phyloP scores from a whole-genome alignment of 106 monocot species.

The Allium sativum region DNA sequence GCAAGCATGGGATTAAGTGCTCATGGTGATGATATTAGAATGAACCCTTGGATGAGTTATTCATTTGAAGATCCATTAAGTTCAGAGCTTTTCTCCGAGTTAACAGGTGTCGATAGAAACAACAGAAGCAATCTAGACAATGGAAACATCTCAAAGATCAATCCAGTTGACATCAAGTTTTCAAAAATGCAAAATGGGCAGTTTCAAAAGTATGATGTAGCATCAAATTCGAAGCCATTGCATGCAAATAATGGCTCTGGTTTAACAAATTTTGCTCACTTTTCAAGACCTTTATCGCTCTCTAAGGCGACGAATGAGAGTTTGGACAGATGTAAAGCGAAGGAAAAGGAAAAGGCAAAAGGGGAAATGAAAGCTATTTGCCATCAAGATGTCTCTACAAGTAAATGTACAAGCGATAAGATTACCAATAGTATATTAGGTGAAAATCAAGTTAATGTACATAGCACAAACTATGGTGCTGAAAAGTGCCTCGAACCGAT shows the following conservation, averaged over 20 bases:
- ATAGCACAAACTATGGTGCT: constrained; percentile 9
- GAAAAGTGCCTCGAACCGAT: constrained; percentile 38
- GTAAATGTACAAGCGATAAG: background rate
- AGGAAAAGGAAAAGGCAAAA: constrained; percentile 6
- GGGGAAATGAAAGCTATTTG: background rate
- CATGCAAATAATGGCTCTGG: constrained; percentile 6
- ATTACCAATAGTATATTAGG: background rate
- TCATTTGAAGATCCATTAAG: constrained; percentile 43
- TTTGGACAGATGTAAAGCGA: constrained; percentile 35
- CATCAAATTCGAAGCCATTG: constrained; percentile 7
- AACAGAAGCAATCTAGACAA: constrained; percentile 2
- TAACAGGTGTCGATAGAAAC: constrained; percentile 3
- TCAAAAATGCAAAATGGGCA: background rate
- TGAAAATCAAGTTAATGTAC: background rate
- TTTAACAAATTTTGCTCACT: constrained; percentile 63
- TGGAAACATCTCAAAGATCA: background rate
- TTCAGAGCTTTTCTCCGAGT: constrained; percentile 50
- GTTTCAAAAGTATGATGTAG: constrained; percentile 13
- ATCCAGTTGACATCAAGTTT: no score
- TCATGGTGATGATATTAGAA: constrained; percentile 25
- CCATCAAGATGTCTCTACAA: constrained; percentile 6
- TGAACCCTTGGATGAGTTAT: constrained; percentile 55
- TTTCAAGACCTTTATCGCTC: constrained; percentile 43
- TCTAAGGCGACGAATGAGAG: constrained; percentile 33
- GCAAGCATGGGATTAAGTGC: background rate